Evolutionary conservation across 495 filamentous ascomycete genomes (phyloP).

Genomic region (Hyaloscypha bicolor): DNA sequence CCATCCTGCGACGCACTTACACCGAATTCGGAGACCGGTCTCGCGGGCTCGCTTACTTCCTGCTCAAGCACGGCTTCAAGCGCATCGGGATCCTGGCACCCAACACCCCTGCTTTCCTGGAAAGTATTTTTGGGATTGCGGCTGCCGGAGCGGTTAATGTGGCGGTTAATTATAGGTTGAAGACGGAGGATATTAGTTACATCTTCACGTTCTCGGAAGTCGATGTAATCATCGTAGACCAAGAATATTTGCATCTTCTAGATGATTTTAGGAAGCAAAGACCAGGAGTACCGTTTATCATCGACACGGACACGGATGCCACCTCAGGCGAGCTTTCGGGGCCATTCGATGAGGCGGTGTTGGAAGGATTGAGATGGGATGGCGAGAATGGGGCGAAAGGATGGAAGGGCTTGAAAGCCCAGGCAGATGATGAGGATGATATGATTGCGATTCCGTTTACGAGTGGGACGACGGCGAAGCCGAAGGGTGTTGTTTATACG

Average conservation of each 20-base stretch:
- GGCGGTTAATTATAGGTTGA: constrained; percentile 88
- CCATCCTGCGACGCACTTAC: constrained; percentile 72
- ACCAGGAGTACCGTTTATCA: constrained; percentile 65
- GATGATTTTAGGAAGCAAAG: constrained; percentile 60
- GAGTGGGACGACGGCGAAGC: constrained; percentile 86
- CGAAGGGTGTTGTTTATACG: constrained; percentile 93
- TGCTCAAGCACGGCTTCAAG: constrained; percentile 69
- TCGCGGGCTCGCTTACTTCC: constrained; percentile 81
- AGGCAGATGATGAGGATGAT: constrained; percentile 73
- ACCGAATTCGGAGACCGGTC: constrained; percentile 81
- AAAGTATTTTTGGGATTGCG: constrained; percentile 84
- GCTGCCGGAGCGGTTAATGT: constrained; percentile 83
- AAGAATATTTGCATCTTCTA: constrained; percentile 73
- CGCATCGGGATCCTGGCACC: constrained; percentile 80
- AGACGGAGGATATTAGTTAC: constrained; percentile 83
- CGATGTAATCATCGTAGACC: constrained; percentile 86
- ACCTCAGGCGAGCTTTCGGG: constrained; percentile 70
- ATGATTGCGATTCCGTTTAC: constrained; percentile 89
- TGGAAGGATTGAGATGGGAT: constrained; percentile 79
- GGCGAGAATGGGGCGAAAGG: constrained; percentile 59
- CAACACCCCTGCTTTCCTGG: constrained; percentile 94
- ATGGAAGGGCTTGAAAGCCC: constrained; percentile 74
- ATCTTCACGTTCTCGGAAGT: constrained; percentile 84
- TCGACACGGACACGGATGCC: constrained; percentile 85
- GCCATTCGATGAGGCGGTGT: constrained; percentile 81